A percentile compares a stretch with the other conserved stretches of the same genome.
phyloP scores from a whole-genome alignment of 768 basidiomycete genomes.

The Rickenella mellea region DNA sequence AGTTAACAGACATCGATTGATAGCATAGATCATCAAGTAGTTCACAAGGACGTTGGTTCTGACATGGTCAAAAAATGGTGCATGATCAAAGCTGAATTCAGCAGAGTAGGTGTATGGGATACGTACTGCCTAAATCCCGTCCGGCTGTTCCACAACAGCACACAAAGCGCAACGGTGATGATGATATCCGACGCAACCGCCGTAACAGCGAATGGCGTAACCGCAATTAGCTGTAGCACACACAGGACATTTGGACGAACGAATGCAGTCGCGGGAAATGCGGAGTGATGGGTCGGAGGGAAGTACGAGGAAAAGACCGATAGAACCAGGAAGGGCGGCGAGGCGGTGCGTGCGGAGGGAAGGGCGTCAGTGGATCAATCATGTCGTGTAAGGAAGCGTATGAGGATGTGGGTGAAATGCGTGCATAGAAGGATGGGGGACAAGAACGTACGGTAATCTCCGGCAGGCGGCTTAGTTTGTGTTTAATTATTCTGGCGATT shows the following conservation, averaged over 20 bases:
- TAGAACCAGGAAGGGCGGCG: too few relatives aligned
- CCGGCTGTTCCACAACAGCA: constrained; percentile 30
- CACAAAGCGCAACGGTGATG: constrained; percentile 32
- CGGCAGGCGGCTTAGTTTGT: neutral
- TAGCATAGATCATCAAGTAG: constrained; percentile 36
- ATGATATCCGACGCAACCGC: constrained; percentile 36
- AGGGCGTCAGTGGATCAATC: too few relatives aligned
- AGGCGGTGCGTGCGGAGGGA: too few relatives aligned
- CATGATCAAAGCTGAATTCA: neutral
- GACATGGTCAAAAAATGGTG: neutral
- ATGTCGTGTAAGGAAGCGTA: too few relatives aligned
- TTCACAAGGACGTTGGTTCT: constrained; percentile 35
- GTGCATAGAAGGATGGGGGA: neutral
- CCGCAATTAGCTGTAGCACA: constrained; percentile 24
- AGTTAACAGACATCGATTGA: constrained; percentile 40
- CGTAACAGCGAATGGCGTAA: constrained; percentile 34
- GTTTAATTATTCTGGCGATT: neutral
- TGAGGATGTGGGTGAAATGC: too few relatives aligned
- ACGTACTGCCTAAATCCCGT: constrained; percentile 25
- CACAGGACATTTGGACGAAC: too few relatives aligned
- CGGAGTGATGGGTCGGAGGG: too few relatives aligned
- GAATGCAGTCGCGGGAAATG: too few relatives aligned
- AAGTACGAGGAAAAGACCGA: too few relatives aligned
- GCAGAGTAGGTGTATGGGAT: neutral
- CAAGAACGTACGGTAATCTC: neutral